phyloP scores from a whole-genome alignment of 164 flowering plant genomes.

The Vitis cinerea region DNA sequence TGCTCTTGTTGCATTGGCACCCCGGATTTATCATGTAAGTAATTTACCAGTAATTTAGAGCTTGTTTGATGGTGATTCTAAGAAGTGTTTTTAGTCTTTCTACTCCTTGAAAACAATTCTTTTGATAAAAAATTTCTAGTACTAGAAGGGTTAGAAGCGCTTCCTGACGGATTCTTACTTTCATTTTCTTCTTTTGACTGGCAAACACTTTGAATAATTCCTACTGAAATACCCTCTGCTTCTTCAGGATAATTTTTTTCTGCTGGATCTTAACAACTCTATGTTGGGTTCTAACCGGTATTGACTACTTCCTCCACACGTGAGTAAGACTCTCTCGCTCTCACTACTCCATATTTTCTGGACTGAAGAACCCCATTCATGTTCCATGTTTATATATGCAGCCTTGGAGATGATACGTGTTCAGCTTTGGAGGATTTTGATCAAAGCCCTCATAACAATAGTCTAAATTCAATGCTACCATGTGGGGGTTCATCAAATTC shows the following conservation, averaged over 20 bases:
- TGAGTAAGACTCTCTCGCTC: conserved; percentile 20
- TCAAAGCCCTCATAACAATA: conserved; percentile 35
- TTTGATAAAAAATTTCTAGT: too few relatives aligned
- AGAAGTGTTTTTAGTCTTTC: too few relatives aligned
- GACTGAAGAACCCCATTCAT: too few relatives aligned
- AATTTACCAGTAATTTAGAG: neutral
- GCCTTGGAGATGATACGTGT: conserved; percentile 56
- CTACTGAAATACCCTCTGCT: neutral
- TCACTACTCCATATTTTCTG: too few relatives aligned
- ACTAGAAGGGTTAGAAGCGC: too few relatives aligned
- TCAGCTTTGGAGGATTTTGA: conserved; percentile 42
- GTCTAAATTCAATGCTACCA: conserved; percentile 37
- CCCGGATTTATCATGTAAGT: conserved; percentile 59
- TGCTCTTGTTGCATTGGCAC: conserved; percentile 48
- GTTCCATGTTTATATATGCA: conserved; percentile 13
- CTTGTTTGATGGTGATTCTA: too few relatives aligned
- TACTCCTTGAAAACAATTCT: too few relatives aligned
- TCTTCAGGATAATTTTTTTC: conserved; percentile 42
- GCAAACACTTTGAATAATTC: too few relatives aligned
- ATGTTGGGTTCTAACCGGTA: conserved; percentile 59
- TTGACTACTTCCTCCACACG: conserved; percentile 56
- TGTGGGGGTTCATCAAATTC: conserved; percentile 30
- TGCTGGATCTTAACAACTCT: conserved; percentile 58
- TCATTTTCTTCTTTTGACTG: too few relatives aligned
- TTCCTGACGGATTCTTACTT: too few relatives aligned